Evolutionary conservation across 345 rosid species (phyloP).

Genomic region (Schrenkiella parvula): DNA sequence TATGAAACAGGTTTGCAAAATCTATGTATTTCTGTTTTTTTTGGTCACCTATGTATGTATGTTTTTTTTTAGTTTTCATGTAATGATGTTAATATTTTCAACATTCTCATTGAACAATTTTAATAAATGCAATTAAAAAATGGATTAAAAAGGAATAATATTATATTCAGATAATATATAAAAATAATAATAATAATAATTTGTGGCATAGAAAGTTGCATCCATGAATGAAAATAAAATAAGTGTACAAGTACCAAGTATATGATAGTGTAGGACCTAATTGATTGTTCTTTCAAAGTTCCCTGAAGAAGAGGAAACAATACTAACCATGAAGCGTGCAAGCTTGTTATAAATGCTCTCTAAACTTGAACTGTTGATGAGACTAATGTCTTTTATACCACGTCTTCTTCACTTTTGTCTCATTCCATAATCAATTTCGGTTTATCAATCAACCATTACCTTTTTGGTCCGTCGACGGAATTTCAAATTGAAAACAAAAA

Average conservation of each 20-base stretch:
- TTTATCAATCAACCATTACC: not conserved
- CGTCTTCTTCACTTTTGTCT: constrained; percentile 19
- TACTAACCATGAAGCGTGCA: constrained; percentile 31
- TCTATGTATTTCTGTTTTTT: not conserved
- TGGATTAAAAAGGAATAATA: not conserved
- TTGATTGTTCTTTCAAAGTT: constrained; percentile 1
- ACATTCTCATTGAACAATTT: not conserved
- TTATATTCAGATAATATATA: not conserved
- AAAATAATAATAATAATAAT: not conserved
- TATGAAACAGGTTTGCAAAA: not conserved
- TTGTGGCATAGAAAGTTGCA: constrained; percentile 22
- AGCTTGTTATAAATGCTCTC: constrained; percentile 28
- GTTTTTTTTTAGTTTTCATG: not conserved
- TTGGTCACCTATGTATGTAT: not conserved
- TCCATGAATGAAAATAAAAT: not conserved
- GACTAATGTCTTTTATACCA: constrained; percentile 13
- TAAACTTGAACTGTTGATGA: constrained; percentile 12
- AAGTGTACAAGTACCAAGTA: constrained; percentile 31
- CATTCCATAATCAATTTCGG: constrained; percentile 11
- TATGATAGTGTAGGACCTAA: constrained; percentile 31
- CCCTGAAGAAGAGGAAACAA: constrained; percentile 32
- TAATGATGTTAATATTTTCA: not conserved
- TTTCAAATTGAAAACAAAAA: not conserved
- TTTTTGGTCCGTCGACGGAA: not conserved
- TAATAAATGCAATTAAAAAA: not conserved